Base-by-base conservation (phyloP, 1,284 basidiomycete species). In the Rhodotorula glutinis region DNA sequence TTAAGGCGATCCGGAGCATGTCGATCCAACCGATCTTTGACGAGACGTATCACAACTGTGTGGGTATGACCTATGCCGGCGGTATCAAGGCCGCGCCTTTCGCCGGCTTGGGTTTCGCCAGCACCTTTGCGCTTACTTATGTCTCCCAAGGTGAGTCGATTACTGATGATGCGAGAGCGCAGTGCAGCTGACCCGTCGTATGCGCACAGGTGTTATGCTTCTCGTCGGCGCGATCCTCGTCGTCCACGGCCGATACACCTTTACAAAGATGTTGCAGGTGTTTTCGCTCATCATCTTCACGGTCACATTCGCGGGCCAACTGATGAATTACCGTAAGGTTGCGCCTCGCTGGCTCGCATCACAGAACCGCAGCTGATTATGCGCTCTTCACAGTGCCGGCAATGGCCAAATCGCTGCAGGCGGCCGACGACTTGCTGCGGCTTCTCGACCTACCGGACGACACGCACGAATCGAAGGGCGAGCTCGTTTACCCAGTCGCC, bases 261-360 rank as follows among this genome's bases (percentile, higher is more conserved):
- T 95, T 78, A 82, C 88, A 69, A 85, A 88, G 71, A 91, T 97
- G 88, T 85, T 96, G 54, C 85, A 93, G 79, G 89, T 91, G 30
- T 86, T 96, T 77, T 89, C 94, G 69, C 83, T 98, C 65, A 88
- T 98, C 65, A 87, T 98, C 47, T 98, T 98, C 81, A 88, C 90
- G 11, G 87, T 98, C 67, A 91, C 91, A 4, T 95, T 96, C 72
- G 91, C 91, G 2, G 87, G 88, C 30, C 90, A 92, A 77, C 84
- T 93, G 72, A 87, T 97, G 84, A 84, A 86, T 38, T 94, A 92
- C 80, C 88, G 90, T 92, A 77, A 77, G 90, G 85, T 21, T n/a
- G 38, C 38, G 3, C 29, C 41, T 55, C 47, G 58, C 40, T 58
- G 14, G 23, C 14, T 44, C 61, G 13, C 53, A 52, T 21, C 41